Percentiles rank a stretch among this genome's conserved stretches.
Conservation (phyloP, 371 early-diverging fungal genomes). For the Entomophthora muscae region DNA sequence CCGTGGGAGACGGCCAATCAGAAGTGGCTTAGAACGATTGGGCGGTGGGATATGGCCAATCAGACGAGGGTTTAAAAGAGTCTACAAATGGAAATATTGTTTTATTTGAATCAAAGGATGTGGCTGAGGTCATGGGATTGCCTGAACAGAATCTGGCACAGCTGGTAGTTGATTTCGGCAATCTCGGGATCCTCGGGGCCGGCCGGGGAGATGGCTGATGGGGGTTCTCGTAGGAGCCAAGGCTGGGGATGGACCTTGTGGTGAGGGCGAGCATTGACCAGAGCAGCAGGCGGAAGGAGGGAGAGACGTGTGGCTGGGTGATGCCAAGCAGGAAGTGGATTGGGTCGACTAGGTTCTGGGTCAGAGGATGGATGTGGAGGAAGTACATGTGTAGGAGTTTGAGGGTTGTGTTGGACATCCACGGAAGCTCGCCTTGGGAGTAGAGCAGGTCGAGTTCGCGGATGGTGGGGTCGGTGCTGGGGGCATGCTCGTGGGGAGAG, state of each 20-base stretch:
- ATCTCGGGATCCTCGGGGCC: background rate
- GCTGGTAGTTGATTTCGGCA: background rate
- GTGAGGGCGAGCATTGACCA: background rate
- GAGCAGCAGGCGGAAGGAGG: conserved; percentile 3
- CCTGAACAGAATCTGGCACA: background rate
- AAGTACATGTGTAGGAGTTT: background rate
- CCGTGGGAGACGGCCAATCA: too few relatives aligned
- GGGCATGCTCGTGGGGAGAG: background rate
- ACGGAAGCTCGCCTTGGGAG: background rate
- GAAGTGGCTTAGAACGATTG: too few relatives aligned
- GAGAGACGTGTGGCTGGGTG: background rate
- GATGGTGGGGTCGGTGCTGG: background rate
- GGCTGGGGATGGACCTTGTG: background rate
- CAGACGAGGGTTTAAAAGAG: too few relatives aligned
- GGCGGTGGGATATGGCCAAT: too few relatives aligned
- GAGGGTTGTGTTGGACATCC: conserved; percentile 1
- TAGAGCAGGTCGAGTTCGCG: background rate
- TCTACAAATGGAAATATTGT: too few relatives aligned
- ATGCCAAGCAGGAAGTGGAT: background rate
- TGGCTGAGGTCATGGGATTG: background rate
- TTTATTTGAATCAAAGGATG: too few relatives aligned
- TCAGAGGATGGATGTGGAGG: background rate
- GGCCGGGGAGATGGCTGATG: background rate
- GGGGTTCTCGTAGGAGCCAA: background rate
- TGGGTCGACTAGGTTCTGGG: background rate